Evolutionary conservation across 1,284 basidiomycete species (phyloP).

Genomic region (Malassezia nana): DNA sequence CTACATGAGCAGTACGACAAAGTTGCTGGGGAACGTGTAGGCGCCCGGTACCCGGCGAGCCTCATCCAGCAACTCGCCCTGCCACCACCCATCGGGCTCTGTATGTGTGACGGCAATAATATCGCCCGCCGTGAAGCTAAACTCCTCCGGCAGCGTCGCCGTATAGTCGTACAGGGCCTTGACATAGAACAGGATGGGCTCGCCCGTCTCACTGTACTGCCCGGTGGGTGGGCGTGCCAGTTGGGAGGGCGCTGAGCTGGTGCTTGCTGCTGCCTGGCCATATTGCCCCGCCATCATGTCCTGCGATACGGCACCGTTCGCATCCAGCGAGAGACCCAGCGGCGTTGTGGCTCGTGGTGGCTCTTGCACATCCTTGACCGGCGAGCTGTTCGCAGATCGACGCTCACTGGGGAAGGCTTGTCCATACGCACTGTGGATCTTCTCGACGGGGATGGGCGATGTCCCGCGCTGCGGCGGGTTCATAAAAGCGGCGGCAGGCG

Average conservation of each 20-base stretch:
- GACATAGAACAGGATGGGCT: slow-evolving; percentile 66
- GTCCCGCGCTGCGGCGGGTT: slow-evolving; percentile 55
- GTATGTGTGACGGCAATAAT: slow-evolving; percentile 84
- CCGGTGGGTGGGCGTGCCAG: slow-evolving; percentile 54
- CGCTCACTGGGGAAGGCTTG: slow-evolving; percentile 80
- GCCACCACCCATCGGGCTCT: slow-evolving; percentile 92
- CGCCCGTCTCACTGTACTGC: slow-evolving; percentile 66
- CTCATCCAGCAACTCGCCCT: slow-evolving; percentile 70
- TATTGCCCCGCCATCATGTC: slow-evolving; percentile 65
- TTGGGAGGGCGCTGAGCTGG: neutral
- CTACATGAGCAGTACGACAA: slow-evolving; percentile 55
- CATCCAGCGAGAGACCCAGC: slow-evolving; percentile 67
- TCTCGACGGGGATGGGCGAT: slow-evolving; percentile 57
- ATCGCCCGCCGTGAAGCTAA: slow-evolving; percentile 77
- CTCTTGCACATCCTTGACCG: slow-evolving; percentile 8
- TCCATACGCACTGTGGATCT: slow-evolving; percentile 67
- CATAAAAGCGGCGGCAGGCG: slow-evolving; percentile 68
- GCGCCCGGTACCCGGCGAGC: slow-evolving; percentile 64
- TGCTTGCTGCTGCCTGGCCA: slow-evolving; percentile 17
- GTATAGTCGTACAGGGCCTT: slow-evolving; percentile 78
- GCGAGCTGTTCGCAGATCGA: neutral
- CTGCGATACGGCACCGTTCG: slow-evolving; percentile 64
- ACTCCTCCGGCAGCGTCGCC: slow-evolving; percentile 72
- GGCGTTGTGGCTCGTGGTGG: slow-evolving; percentile 47
- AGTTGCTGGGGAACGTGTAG: slow-evolving; percentile 86